A percentile compares a stretch with the other conserved stretches of the same genome.
phyloP scores from a whole-genome alignment of 345 rosid genomes.

The Gossypium anomalum region DNA sequence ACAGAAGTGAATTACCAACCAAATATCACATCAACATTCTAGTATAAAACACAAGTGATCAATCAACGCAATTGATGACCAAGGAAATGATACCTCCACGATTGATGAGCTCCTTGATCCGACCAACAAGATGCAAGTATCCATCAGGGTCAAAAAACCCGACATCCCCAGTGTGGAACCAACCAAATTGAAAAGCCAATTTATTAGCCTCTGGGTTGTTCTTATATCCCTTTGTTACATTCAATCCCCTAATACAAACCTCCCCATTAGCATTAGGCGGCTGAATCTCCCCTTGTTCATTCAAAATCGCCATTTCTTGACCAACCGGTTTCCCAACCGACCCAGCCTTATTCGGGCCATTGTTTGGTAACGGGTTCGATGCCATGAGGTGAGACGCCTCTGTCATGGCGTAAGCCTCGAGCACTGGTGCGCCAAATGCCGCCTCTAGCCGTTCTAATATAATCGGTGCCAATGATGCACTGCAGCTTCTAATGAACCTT shows the following conservation, averaged over 20 bases:
- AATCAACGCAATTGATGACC: not conserved
- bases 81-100: conserved; percentile 65
- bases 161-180: conserved; percentile 92
- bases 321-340: conserved; percentile 67
- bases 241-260: conserved; percentile 80
- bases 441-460: conserved; percentile 54
- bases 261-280: conserved; percentile 37
- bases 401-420: conserved; percentile 79
- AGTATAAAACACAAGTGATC: not conserved
- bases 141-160: conserved; percentile 81
- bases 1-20: not conserved
- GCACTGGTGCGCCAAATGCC: conserved; percentile 59
- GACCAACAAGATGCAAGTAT: conserved; percentile 79
- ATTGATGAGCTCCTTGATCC: conserved; percentile 95
- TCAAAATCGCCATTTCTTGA: conserved; percentile 54
- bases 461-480: conserved; percentile 66
- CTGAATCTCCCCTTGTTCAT: conserved; percentile 47
- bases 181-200: conserved; percentile 72
- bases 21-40: not conserved
- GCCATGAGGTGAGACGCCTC: conserved; percentile 68
- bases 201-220: conserved; percentile 85
- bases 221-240: conserved; percentile 88
- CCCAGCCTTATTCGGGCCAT: conserved; percentile 56
- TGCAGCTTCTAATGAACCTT: conserved; percentile 69
- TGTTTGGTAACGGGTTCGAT: conserved; percentile 59